These are phyloP conservation scores for Onygenales sp. DNA, from an alignment of 2,329 filamentous ascomycete genomes.

Conservation along the genomic window DNA sequence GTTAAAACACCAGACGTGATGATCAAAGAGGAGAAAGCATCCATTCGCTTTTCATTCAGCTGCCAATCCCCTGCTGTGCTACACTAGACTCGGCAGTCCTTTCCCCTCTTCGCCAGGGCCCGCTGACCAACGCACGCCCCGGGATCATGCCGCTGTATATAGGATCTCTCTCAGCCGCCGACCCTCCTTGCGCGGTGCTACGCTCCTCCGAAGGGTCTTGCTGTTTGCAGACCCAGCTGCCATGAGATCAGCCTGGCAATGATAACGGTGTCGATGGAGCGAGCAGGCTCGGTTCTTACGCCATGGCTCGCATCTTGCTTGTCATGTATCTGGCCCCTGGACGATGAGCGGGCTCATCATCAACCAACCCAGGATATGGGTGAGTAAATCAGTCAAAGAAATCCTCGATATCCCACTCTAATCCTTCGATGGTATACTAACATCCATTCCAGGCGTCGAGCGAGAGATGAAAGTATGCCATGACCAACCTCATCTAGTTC, in stretches of 20 bases:
- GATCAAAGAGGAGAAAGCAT: background rate
- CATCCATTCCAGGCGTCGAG: constrained; percentile 23
- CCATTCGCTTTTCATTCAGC: background rate
- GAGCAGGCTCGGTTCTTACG: constrained; percentile 30
- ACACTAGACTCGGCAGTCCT: background rate
- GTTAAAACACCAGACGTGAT: background rate
- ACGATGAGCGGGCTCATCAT: constrained; percentile 18
- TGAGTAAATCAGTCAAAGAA: constrained; percentile 2
- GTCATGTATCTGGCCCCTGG: constrained; percentile 23
- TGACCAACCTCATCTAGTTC: constrained; percentile 36
- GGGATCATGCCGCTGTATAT: background rate
- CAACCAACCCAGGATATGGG: constrained; percentile 16
- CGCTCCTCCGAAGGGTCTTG: background rate
- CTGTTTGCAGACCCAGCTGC: background rate
- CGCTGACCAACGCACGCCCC: background rate
- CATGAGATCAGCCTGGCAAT: constrained; percentile 18
- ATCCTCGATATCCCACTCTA: background rate
- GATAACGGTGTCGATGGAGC: constrained; percentile 27
- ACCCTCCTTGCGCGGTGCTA: background rate
- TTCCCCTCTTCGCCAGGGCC: background rate
- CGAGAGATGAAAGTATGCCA: constrained; percentile 36
- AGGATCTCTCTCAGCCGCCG: background rate
- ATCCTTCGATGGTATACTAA: background rate
- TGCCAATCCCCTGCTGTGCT: background rate
- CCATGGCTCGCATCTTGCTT: constrained; percentile 32